Percentiles rank a stretch among this genome's conserved stretches.
These are phyloP conservation scores for Chrysoporthe austroafricana DNA, from an alignment of 2,329 filamentous ascomycete genomes.

Conservation along the genomic window DNA sequence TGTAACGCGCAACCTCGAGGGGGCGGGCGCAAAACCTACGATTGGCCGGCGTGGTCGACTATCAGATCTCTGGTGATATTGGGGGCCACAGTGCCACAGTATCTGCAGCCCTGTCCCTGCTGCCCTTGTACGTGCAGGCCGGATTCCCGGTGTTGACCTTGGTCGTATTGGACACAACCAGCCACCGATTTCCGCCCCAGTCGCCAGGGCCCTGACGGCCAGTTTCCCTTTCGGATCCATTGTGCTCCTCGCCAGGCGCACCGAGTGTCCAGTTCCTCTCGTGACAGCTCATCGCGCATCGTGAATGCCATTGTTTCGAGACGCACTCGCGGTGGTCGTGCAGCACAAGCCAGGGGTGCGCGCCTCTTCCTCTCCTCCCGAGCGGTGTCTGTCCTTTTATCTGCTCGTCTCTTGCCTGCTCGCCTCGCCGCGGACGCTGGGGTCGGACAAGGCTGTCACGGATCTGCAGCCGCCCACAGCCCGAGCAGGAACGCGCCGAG, in stretches of 20 bases:
- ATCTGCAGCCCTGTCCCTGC: slow-evolving; percentile 3
- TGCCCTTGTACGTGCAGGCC: background rate
- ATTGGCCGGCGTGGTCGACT: background rate
- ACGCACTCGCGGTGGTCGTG: background rate
- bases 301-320: background rate
- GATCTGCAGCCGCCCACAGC: background rate
- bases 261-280: background rate
- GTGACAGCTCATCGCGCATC: slow-evolving; percentile 22
- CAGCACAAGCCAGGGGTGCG: slow-evolving; percentile 9
- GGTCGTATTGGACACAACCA: slow-evolving; percentile 2
- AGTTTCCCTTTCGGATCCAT: background rate
- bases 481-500: background rate
- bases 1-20: background rate
- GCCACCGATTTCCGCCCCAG: slow-evolving; percentile 9
- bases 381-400: background rate
- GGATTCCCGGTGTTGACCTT: slow-evolving; percentile 1
- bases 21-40: background rate
- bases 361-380: slow-evolving; percentile 1
- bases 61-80: background rate
- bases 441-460: slow-evolving; percentile 8
- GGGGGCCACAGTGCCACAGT: background rate
- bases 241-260: background rate
- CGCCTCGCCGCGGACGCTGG: background rate
- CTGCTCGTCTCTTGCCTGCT: background rate
- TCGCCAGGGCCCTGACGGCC: background rate